These are phyloP conservation scores for Microascus cirrosus DNA, from an alignment of 2,329 filamentous ascomycete species.

Conservation along the genomic window DNA sequence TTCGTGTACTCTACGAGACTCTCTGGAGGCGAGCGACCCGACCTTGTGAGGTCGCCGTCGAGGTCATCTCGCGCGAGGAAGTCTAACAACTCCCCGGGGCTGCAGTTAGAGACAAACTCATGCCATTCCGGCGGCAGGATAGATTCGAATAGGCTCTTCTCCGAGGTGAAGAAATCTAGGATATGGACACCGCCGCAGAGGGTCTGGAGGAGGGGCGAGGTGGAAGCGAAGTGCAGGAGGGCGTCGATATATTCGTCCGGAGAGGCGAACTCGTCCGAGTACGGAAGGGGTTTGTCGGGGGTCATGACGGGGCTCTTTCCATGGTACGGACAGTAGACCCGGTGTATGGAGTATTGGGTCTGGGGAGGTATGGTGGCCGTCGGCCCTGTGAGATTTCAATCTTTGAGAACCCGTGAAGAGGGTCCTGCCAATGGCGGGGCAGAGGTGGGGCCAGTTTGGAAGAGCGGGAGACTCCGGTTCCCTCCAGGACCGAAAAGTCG, in stretches of 20 bases:
- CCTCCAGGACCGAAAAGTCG: too few species aligned
- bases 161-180: constrained; percentile 84
- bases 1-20: constrained; percentile 62
- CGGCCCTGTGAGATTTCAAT: too few species aligned
- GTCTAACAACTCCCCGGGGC: constrained; percentile 68
- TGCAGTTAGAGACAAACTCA: constrained; percentile 58
- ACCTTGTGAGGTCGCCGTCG: constrained; percentile 13
- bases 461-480: too few species aligned
- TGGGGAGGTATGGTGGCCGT: not conserved
- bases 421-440: too few species aligned
- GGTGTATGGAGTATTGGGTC: not conserved
- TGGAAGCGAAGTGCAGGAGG: constrained; percentile 64
- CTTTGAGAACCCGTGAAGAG: too few species aligned
- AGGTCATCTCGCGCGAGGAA: constrained; percentile 72
- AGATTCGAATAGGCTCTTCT: constrained; percentile 70
- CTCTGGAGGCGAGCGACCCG: constrained; percentile 22
- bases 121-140: constrained; percentile 76
- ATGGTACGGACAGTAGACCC: not conserved
- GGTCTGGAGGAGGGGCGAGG: constrained; percentile 67
- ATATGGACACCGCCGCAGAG: constrained; percentile 97
- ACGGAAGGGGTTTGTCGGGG: constrained; percentile 50
- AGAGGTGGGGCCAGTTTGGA: too few species aligned
- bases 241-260: constrained; percentile 69
- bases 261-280: constrained; percentile 56
- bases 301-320: constrained; percentile 23